A percentile compares a stretch with the other conserved stretches of the same genome.
Conservation (phyloP, 345 rosid genomes). For the Hypericum perforatum region DNA sequence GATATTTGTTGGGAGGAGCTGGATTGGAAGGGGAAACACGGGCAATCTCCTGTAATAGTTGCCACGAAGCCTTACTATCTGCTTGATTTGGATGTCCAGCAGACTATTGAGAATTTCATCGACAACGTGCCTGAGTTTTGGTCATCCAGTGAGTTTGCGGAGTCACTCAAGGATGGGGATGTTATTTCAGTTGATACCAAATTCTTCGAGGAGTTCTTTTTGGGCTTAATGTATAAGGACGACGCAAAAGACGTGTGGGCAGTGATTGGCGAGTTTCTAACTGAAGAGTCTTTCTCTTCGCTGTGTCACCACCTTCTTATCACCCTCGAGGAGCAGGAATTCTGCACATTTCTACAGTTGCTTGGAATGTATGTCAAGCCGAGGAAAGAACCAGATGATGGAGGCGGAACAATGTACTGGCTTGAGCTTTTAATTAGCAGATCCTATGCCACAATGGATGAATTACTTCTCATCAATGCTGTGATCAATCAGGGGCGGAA, state of each 20-base stretch:
- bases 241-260: constrained; percentile 66
- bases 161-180: constrained; percentile 71
- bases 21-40: constrained; percentile 91
- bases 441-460: constrained; percentile 44
- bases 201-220: constrained; percentile 56
- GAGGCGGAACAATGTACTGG: constrained; percentile 40
- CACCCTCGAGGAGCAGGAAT: constrained; percentile 50
- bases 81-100: constrained; percentile 72
- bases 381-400: constrained; percentile 18
- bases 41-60: constrained; percentile 92
- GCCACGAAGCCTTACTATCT: constrained; percentile 94
- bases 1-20: constrained; percentile 98
- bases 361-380: constrained; percentile 29
- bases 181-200: constrained; percentile 50
- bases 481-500: constrained; percentile 54
- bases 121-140: constrained; percentile 85
- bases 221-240: constrained; percentile 55
- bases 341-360: constrained; percentile 40
- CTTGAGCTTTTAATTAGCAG: constrained; percentile 46
- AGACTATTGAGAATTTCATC: constrained; percentile 64
- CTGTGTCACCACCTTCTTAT: constrained; percentile 68
- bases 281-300: constrained; percentile 48
- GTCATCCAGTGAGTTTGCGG: constrained; percentile 76
- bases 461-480: constrained; percentile 55
- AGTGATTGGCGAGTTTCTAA: constrained; percentile 51